These are phyloP conservation scores for Penicillium sp. DNA, from an alignment of 2,329 filamentous ascomycete genomes.

Conservation along the genomic window DNA sequence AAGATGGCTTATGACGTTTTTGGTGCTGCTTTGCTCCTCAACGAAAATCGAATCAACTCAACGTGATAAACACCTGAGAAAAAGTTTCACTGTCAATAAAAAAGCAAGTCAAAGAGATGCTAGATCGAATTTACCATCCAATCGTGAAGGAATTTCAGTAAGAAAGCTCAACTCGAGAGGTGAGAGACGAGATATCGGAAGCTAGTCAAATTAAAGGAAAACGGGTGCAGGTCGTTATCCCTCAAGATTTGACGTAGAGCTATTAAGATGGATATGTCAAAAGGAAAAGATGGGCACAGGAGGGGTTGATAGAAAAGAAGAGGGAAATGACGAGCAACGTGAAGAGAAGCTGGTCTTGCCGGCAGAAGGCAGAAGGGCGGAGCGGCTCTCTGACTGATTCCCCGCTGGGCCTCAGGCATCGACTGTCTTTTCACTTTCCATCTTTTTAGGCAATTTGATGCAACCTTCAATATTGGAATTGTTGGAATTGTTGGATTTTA, in stretches of 20 bases:
- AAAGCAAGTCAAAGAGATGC: background rate
- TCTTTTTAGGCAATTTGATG: background rate
- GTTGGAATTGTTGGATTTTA: background rate
- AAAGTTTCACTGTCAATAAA: background rate
- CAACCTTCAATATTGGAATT: background rate
- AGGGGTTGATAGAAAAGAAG: constrained; percentile 12
- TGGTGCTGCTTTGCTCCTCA: constrained; percentile 28
- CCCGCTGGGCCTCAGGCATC: constrained; percentile 21
- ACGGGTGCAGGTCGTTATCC: constrained; percentile 43
- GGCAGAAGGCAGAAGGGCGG: constrained; percentile 16
- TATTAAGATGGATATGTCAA: constrained; percentile 7
- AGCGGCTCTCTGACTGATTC: constrained; percentile 12
- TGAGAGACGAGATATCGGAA: constrained; percentile 25
- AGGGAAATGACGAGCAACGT: constrained; percentile 10
- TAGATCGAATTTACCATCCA: constrained; percentile 5
- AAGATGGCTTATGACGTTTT: constrained; percentile 41
- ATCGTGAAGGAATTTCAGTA: constrained; percentile 6
- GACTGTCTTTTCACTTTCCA: background rate
- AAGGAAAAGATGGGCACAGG: constrained; percentile 8
- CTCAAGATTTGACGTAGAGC: constrained; percentile 20
- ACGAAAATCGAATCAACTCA: constrained; percentile 24
- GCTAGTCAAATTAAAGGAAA: constrained; percentile 30
- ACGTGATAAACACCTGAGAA: constrained; percentile 4
- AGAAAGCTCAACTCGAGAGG: constrained; percentile 18
- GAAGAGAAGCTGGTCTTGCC: constrained; percentile 22